Conservation (phyloP, 2,329 filamentous ascomycete genomes). For the Cladosporium sphaerospermum region DNA sequence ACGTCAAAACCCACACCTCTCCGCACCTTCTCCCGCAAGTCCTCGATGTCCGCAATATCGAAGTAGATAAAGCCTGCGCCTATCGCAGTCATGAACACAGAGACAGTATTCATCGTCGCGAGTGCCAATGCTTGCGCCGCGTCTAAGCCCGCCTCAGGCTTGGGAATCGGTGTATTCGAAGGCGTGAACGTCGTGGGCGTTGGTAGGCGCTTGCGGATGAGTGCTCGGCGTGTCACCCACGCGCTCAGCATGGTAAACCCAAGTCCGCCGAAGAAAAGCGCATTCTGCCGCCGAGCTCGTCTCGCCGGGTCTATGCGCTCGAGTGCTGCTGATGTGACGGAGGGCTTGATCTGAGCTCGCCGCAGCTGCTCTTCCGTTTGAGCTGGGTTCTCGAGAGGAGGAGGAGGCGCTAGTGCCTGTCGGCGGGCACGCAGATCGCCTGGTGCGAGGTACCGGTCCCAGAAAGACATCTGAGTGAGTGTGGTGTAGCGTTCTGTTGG, state of each 20-base stretch:
- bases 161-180: conserved; percentile 44
- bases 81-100: conserved; percentile 65
- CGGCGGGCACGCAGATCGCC: conserved; percentile 25
- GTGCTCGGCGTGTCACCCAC: conserved; percentile 56
- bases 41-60: conserved; percentile 54
- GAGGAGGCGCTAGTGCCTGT: conserved; percentile 7
- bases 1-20: conserved; percentile 54
- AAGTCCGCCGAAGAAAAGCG: conserved; percentile 66
- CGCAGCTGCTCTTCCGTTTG: neutral
- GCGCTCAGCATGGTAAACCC: conserved; percentile 69
- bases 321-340: conserved; percentile 13
- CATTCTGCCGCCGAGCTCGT: conserved; percentile 27
- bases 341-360: conserved; percentile 3
- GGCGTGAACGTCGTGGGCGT: conserved; percentile 67
- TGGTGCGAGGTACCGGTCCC: conserved; percentile 28
- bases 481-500: neutral
- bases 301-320: conserved; percentile 23
- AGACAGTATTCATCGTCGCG: conserved; percentile 78
- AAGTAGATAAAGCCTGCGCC: conserved; percentile 72
- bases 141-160: conserved; percentile 57
- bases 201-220: conserved; percentile 56
- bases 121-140: conserved; percentile 78
- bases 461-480: conserved; percentile 24
- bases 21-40: conserved; percentile 54
- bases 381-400: neutral